Conservation (phyloP, 2,329 filamentous ascomycete genomes). For the Tolypocladium pustulatum region DNA sequence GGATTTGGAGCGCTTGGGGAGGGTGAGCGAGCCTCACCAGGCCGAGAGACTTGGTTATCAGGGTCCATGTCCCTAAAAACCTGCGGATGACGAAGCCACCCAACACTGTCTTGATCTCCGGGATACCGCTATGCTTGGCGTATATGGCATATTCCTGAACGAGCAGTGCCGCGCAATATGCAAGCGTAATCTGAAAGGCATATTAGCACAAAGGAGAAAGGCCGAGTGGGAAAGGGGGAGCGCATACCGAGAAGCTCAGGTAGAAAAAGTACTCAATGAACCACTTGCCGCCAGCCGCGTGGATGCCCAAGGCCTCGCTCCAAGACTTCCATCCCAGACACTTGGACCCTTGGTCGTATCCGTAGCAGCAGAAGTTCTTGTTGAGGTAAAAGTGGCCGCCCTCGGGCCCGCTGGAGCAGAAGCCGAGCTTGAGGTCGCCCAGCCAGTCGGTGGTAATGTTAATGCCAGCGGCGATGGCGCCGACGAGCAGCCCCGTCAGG, state of each 20-base stretch:
- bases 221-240: no score
- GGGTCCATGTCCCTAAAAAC: conserved; percentile 80
- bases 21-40: conserved; percentile 43
- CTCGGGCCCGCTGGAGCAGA: conserved; percentile 63
- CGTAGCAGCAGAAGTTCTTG: conserved; percentile 85
- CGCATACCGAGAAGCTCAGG: conserved; percentile 65
- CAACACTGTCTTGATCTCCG: conserved; percentile 93
- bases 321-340: conserved; percentile 84
- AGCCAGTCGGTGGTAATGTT: conserved; percentile 90
- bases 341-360: conserved; percentile 71
- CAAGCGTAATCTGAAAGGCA: conserved; percentile 56
- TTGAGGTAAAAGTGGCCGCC: conserved; percentile 88
- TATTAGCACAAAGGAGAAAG: conserved; percentile 7
- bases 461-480: conserved; percentile 76
- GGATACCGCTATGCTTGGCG: conserved; percentile 90
- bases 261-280: conserved; percentile 83
- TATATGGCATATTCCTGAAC: conserved; percentile 79
- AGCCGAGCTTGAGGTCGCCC: conserved; percentile 82
- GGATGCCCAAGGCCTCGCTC: conserved; percentile 62
- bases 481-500: conserved; percentile 73
- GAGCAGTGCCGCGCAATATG: conserved; percentile 64
- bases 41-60: conserved; percentile 81
- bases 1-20: background rate
- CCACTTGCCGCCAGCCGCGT: conserved; percentile 60
- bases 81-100: conserved; percentile 86